Evolutionary conservation across 345 rosid species (phyloP).

Genomic region (Ricinus communis): DNA sequence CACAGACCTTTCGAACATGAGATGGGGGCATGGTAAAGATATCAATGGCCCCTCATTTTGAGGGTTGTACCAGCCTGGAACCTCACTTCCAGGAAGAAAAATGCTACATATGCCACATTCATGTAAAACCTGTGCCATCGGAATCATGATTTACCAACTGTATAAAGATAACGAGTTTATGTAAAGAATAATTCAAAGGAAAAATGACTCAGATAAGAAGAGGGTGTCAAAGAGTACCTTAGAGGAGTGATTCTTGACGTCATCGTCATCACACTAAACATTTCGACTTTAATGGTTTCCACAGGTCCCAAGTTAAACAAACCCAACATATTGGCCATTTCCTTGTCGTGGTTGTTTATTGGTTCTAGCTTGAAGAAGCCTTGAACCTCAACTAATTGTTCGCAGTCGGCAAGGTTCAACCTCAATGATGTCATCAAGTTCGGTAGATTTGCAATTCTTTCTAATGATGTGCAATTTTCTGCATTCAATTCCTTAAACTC

Average conservation of each 20-base stretch:
- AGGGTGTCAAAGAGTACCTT: constrained; percentile 16
- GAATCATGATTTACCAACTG: not conserved
- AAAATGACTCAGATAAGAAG: not conserved
- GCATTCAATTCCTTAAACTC: constrained; percentile 5
- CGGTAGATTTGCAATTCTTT: constrained; percentile 4
- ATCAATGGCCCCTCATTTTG: not conserved
- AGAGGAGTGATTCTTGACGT: constrained; percentile 3
- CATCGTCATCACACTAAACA: not conserved
- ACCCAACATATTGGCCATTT: not conserved
- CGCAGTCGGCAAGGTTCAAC: not conserved
- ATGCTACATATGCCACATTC: constrained; percentile 23
- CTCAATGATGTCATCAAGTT: not conserved
- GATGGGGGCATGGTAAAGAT: constrained; percentile 4
- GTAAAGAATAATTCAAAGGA: not conserved
- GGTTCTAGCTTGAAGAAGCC: constrained; percentile 18
- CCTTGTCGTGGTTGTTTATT: not conserved
- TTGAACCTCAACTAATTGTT: constrained; percentile 10
- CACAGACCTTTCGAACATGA: constrained; percentile 1
- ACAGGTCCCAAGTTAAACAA: not conserved
- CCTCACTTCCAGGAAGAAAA: constrained; percentile 20
- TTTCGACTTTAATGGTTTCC: constrained; percentile 5
- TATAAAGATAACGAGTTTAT: not conserved
- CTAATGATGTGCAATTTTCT: not conserved
- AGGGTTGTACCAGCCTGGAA: constrained; percentile 16
- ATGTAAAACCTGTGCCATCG: constrained; percentile 18